Percentiles rank a stretch among this genome's conserved stretches.
phyloP scores from a whole-genome alignment of 2,329 filamentous ascomycete species.

The Emmonsiellopsis sp. region DNA sequence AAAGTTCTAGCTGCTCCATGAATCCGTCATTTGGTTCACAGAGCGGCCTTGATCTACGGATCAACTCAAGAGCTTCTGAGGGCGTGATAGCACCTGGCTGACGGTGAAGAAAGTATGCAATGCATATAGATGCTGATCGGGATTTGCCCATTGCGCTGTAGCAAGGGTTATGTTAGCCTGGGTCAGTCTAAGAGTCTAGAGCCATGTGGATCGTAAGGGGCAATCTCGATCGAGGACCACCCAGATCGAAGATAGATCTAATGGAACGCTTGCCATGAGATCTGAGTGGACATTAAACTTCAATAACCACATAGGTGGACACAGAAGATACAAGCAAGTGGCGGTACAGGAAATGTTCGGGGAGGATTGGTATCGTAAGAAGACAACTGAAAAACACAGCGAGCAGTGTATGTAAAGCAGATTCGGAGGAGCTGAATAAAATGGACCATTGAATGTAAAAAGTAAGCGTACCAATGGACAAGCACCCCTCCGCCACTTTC shows the following conservation, averaged over 20 bases:
- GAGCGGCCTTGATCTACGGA: slow-evolving; percentile 62
- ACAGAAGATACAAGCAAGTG: no score
- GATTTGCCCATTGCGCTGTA: slow-evolving; percentile 90
- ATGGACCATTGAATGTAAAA: slow-evolving; percentile 6
- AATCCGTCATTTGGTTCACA: slow-evolving; percentile 89
- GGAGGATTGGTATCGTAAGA: no score
- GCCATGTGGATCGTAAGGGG: background rate
- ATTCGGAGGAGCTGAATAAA: background rate
- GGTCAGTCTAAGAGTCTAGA: background rate
- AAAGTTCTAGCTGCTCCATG: slow-evolving; percentile 77
- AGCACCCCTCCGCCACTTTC: slow-evolving; percentile 48
- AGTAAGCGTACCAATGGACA: slow-evolving; percentile 57
- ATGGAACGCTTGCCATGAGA: no score
- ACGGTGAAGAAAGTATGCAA: slow-evolving; percentile 69
- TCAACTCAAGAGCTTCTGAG: slow-evolving; percentile 57
- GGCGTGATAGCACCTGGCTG: slow-evolving; percentile 49
- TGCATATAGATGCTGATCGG: slow-evolving; percentile 71
- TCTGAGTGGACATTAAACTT: no score
- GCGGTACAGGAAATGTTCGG: no score
- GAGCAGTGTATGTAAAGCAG: no score
- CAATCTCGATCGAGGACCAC: no score
- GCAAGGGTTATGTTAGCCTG: background rate
- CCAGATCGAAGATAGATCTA: no score
- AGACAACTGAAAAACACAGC: no score
- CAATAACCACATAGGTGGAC: no score